These are phyloP conservation scores for Fistulinella cinereoalba DNA, from an alignment of 1,284 basidiomycete species.

Conservation along the genomic window DNA sequence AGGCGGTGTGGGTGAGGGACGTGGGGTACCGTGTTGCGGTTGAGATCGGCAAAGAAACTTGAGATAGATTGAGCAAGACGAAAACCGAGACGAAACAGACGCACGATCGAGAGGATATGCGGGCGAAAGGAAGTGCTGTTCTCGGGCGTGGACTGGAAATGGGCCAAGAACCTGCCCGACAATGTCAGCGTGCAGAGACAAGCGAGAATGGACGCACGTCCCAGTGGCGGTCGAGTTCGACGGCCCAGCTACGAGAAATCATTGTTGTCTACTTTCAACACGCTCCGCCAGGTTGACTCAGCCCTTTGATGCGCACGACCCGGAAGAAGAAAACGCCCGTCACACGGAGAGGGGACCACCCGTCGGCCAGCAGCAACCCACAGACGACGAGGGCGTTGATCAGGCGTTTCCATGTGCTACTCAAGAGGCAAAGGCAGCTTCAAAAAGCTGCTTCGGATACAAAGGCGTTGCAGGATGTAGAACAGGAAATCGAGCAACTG, in stretches of 20 bases:
- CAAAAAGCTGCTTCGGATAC: constrained; percentile 26
- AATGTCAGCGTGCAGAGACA: neutral
- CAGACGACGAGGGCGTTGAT: constrained; percentile 62
- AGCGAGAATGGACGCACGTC: constrained; percentile 18
- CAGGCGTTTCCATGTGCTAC: constrained; percentile 64
- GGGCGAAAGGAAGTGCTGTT: constrained; percentile 75
- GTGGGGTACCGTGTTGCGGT: constrained; percentile 52
- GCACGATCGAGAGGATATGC: constrained; percentile 67
- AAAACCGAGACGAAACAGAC: constrained; percentile 10
- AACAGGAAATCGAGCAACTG: constrained; percentile 58
- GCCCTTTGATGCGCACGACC: constrained; percentile 38
- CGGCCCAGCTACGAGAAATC: constrained; percentile 14
- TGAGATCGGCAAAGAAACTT: constrained; percentile 23
- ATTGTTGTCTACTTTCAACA: neutral
- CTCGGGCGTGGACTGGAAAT: constrained; percentile 77
- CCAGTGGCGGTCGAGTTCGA: constrained; percentile 27
- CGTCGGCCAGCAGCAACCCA: constrained; percentile 39
- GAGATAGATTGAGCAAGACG: neutral
- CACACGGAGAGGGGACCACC: constrained; percentile 16
- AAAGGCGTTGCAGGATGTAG: constrained; percentile 47
- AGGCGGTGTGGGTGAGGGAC: constrained; percentile 38
- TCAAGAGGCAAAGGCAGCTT: constrained; percentile 59
- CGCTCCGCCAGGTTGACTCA: neutral
- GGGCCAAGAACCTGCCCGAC: constrained; percentile 65
- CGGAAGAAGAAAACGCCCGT: constrained; percentile 47